phyloP scores from a whole-genome alignment of 805 yeast genomes.

The Candida pseudoglaebosa region DNA sequence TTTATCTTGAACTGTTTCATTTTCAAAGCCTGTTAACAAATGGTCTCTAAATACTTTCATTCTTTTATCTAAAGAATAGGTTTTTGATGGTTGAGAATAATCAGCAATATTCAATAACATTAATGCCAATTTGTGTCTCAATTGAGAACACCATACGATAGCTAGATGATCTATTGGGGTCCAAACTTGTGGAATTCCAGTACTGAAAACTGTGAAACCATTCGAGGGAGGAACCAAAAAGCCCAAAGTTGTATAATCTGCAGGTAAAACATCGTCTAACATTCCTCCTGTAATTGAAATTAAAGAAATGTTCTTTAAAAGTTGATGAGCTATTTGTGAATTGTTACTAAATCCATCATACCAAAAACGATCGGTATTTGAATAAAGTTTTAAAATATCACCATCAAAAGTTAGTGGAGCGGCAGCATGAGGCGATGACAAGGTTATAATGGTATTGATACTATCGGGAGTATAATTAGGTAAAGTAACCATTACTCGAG shows the following conservation, averaged over 20 bases:
- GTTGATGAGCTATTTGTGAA: constrained; percentile 34
- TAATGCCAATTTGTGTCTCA: constrained; percentile 59
- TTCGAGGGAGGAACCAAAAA: constrained; percentile 68
- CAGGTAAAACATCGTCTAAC: constrained; percentile 74
- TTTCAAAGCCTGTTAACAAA: constrained; percentile 57
- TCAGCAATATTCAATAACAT: constrained; percentile 61
- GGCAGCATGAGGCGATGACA: constrained; percentile 88
- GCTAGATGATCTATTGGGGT: constrained; percentile 93
- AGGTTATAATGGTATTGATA: constrained; percentile 77
- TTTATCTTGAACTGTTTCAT: constrained; percentile 17
- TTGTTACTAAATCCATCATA: constrained; percentile 42
- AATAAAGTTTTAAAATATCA: constrained; percentile 71
- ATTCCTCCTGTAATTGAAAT: constrained; percentile 90
- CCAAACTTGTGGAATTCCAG: constrained; percentile 90
- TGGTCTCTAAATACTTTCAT: constrained; percentile 51
- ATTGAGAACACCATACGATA: constrained; percentile 93
- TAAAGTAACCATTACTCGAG: constrained; percentile 76
- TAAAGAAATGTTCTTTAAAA: constrained; percentile 59
- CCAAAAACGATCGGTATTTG: constrained; percentile 79
- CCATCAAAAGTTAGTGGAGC: constrained; percentile 94
- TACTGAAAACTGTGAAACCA: constrained; percentile 79
- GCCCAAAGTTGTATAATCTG: constrained; percentile 78
- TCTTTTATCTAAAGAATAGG: constrained; percentile 50
- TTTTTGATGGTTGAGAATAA: constrained; percentile 40
- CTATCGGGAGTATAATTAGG: constrained; percentile 71